Conservation (phyloP, 2,329 filamentous ascomycete genomes). For the Calonectria pauciramosa region DNA sequence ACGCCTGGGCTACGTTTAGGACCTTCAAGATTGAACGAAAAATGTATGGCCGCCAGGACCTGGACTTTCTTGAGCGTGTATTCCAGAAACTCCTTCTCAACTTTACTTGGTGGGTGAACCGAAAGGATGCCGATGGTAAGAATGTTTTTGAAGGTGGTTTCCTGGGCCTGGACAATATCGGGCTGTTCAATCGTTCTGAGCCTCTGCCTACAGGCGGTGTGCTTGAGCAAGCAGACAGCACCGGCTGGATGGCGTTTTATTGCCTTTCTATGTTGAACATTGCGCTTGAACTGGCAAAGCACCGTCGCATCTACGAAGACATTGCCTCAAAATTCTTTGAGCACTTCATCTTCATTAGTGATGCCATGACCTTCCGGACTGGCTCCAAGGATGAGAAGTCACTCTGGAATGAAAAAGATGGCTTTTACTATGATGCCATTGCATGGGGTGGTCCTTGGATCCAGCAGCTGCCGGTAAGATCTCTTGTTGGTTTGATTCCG, state of each 20-base stretch:
- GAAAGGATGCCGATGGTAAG: slow-evolving; percentile 94
- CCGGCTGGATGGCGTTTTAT: slow-evolving; percentile 99
- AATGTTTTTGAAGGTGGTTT: slow-evolving; percentile 98
- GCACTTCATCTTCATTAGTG: slow-evolving; percentile 97
- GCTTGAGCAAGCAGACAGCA: slow-evolving; percentile 96
- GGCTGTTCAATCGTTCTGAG: slow-evolving; percentile 96
- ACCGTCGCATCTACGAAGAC: slow-evolving; percentile 95
- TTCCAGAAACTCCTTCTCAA: slow-evolving; percentile 97
- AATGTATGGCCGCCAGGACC: slow-evolving; percentile 92
- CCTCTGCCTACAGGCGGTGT: slow-evolving; percentile 93
- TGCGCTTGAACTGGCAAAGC: slow-evolving; percentile 92
- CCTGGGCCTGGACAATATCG: slow-evolving; percentile 96
- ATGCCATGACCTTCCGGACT: slow-evolving; percentile 91
- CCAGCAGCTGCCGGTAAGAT: slow-evolving; percentile 92
- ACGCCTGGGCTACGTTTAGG: slow-evolving; percentile 95
- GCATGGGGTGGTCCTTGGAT: slow-evolving; percentile 95
- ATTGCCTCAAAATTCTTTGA: slow-evolving; percentile 99
- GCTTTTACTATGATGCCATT: slow-evolving; percentile 98
- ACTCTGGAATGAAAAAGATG: slow-evolving; percentile 96
- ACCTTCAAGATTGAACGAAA: slow-evolving; percentile 99
- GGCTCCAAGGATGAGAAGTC: slow-evolving; percentile 81
- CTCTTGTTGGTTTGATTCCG: slow-evolving; percentile 92
- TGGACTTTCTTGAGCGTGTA: slow-evolving; percentile 95
- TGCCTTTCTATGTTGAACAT: slow-evolving; percentile 98
- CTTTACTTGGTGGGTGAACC: slow-evolving; percentile 99